These are phyloP conservation scores for Beauveria asiatica DNA, from an alignment of 2,329 filamentous ascomycete species.

Conservation along the genomic window DNA sequence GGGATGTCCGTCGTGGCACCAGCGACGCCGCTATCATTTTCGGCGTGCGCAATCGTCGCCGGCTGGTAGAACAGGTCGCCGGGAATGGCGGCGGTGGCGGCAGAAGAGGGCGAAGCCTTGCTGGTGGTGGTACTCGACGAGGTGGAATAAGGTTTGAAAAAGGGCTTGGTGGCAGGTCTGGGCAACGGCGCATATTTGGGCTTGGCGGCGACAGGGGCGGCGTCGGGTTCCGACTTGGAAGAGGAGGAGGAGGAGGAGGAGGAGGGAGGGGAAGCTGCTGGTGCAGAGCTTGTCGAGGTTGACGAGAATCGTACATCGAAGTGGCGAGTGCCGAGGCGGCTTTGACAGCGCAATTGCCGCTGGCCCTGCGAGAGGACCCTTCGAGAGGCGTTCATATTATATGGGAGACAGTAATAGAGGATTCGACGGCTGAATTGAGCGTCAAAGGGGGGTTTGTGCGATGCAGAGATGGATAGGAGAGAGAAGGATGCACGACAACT, in stretches of 20 bases:
- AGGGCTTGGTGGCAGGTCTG: constrained; percentile 1
- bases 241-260: neutral
- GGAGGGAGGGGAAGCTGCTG: neutral
- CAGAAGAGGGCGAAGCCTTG: neutral
- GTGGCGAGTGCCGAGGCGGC: neutral
- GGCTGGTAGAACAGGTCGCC: constrained; percentile 6
- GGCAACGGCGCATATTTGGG: neutral
- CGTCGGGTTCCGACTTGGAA: neutral
- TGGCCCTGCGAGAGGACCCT: neutral
- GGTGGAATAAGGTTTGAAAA: neutral
- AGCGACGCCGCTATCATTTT: neutral
- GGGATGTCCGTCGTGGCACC: constrained; percentile 1
- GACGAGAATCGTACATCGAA: neutral
- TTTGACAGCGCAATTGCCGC: neutral
- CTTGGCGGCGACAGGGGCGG: neutral
- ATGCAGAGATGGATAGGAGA: neutral
- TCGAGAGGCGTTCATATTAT: constrained; percentile 3
- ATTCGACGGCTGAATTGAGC: neutral
- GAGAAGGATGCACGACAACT: neutral
- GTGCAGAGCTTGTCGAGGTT: neutral
- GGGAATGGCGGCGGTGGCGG: neutral
- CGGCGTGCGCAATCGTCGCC: neutral
- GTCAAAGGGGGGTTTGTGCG: neutral
- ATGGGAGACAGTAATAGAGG: neutral
- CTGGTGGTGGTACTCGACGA: neutral